These are phyloP conservation scores for Colletotrichum higginsianum DNA, from an alignment of 2,329 filamentous ascomycete species.

Conservation along the genomic window DNA sequence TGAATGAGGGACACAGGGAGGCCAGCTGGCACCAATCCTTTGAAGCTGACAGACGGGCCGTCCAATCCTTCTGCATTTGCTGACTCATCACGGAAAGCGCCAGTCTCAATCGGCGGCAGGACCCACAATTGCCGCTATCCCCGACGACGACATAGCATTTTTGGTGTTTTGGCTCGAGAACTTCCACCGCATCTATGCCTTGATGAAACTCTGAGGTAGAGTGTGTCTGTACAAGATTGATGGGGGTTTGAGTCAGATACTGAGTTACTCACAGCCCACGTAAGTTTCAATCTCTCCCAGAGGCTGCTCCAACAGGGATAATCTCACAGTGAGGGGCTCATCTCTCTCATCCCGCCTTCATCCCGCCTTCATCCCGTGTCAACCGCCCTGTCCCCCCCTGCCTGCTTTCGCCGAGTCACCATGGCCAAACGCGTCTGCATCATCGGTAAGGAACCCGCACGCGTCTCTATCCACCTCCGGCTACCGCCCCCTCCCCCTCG, in stretches of 20 bases:
- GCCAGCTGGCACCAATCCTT: slow-evolving; percentile 1
- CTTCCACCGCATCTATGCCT: slow-evolving; percentile 5
- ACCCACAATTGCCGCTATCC: slow-evolving; percentile 19
- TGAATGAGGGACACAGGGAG: too few relatives aligned
- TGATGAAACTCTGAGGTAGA: not conserved
- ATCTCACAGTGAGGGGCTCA: slow-evolving; percentile 27
- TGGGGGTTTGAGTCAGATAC: not conserved
- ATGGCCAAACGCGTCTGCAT: slow-evolving; percentile 60
- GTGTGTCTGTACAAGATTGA: too few relatives aligned
- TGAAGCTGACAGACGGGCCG: not conserved
- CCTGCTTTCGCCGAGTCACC: slow-evolving; percentile 4
- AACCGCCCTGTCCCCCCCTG: not conserved
- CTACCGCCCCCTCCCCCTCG: not conserved
- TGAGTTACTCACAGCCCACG: not conserved
- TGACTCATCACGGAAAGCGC: slow-evolving; percentile 3
- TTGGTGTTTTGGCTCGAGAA: slow-evolving; percentile 33
- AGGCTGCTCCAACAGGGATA: slow-evolving; percentile 19
- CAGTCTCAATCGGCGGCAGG: slow-evolving; percentile 9
- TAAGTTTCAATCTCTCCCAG: not conserved
- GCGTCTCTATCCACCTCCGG: not conserved
- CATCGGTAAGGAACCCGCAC: slow-evolving; percentile 49
- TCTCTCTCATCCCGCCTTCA: not conserved
- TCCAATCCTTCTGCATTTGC: not conserved
- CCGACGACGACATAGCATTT: slow-evolving; percentile 22
- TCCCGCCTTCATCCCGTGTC: slow-evolving; percentile 29